A percentile compares a stretch with the other conserved stretches of the same genome.
phyloP scores from a whole-genome alignment of 2,329 filamentous ascomycete genomes.

The Penicillium sp. region DNA sequence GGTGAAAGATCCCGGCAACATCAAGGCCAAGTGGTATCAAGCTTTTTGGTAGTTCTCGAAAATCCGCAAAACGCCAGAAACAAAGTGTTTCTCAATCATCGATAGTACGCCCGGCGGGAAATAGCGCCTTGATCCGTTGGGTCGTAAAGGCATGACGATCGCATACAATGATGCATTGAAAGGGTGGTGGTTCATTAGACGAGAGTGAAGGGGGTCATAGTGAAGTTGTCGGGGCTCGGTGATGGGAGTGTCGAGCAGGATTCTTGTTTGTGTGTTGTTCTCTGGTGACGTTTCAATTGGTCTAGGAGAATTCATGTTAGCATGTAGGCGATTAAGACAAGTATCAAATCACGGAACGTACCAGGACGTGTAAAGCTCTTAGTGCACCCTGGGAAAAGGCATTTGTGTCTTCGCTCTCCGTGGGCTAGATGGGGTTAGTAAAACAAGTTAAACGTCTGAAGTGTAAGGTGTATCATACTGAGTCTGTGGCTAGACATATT shows the following conservation, averaged over 20 bases:
- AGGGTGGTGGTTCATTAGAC: conserved; percentile 14
- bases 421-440: conserved; percentile 33
- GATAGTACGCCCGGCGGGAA: conserved; percentile 10
- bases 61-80: conserved; percentile 9
- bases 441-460: not conserved
- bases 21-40: conserved; percentile 7
- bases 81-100: not conserved
- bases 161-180: not conserved
- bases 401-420: conserved; percentile 46
- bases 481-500: conserved; percentile 49
- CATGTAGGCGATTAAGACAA: not conserved
- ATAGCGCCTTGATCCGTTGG: conserved; percentile 1
- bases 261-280: conserved; percentile 39
- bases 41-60: not conserved
- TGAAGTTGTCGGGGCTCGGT: conserved; percentile 26
- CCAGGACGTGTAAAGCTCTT: conserved; percentile 48
- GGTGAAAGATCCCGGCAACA: not conserved
- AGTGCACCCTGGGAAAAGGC: conserved; percentile 38
- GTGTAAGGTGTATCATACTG: conserved; percentile 30
- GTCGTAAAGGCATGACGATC: conserved; percentile 14
- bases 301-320: conserved; percentile 26
- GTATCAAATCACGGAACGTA: conserved; percentile 21
- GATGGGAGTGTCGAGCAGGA: conserved; percentile 21
- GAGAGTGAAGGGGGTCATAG: conserved; percentile 19
- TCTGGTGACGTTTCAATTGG: conserved; percentile 44